Conservation (phyloP, 345 rosid species). For the Dipteronia sinensis region DNA sequence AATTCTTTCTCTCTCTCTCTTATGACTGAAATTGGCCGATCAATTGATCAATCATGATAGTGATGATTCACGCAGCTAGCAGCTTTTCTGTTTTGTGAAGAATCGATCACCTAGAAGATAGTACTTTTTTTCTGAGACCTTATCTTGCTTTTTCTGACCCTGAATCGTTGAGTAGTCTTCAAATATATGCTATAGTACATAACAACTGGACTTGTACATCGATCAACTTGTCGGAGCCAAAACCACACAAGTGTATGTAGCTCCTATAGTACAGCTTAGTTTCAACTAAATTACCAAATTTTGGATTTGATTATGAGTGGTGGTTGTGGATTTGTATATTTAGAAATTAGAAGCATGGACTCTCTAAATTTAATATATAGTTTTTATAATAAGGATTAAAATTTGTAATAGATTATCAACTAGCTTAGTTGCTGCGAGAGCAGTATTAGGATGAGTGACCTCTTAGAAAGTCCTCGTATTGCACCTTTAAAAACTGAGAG, state of each 20-base stretch:
- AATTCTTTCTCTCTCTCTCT: background rate
- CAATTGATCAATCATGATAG: slow-evolving; percentile 9
- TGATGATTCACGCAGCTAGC: slow-evolving; percentile 21
- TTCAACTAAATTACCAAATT: background rate
- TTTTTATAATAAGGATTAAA: no score
- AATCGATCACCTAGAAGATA: slow-evolving; percentile 12
- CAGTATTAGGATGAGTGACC: no score
- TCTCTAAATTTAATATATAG: background rate
- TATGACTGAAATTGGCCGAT: background rate
- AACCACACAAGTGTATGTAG: background rate
- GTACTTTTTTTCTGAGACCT: slow-evolving; percentile 21
- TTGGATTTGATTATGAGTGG: background rate
- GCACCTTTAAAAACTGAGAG: no score
- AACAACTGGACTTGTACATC: background rate
- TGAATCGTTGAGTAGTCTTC: background rate
- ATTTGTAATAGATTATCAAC: no score
- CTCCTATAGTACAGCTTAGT: background rate
- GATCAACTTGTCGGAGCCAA: background rate
- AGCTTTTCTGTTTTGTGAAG: slow-evolving; percentile 22
- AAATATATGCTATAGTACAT: background rate
- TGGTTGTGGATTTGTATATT: background rate
- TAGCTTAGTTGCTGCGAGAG: no score
- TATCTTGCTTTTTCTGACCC: slow-evolving; percentile 10
- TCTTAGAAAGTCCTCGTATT: no score
- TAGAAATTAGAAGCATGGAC: no score